These are phyloP conservation scores for Jatropha curcas DNA, from an alignment of 345 rosid genomes.

Conservation along the genomic window DNA sequence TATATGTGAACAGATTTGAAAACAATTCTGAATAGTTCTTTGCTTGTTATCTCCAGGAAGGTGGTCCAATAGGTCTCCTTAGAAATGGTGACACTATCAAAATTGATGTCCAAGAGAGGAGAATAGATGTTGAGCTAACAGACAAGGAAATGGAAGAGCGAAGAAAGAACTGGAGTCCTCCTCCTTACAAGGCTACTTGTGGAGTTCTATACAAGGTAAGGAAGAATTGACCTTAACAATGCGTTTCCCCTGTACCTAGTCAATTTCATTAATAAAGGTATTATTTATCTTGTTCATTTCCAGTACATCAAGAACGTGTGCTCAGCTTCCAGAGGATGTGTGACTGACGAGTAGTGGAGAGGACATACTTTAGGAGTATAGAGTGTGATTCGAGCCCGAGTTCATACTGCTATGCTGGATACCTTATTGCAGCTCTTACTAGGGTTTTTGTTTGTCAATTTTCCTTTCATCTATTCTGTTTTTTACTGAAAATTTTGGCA, in stretches of 20 bases:
- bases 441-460: neutral
- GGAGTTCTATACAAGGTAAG: conserved; percentile 84
- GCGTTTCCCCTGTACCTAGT: neutral
- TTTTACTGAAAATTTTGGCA: neutral
- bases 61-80: conserved; percentile 91
- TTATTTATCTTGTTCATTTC: conserved; percentile 15
- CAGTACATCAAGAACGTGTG: conserved; percentile 96
- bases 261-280: neutral
- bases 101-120: conserved; percentile 66
- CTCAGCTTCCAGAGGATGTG: conserved; percentile 85
- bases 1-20: neutral
- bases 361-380: neutral
- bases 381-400: neutral
- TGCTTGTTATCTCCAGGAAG: conserved; percentile 57
- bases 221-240: neutral
- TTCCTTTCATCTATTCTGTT: neutral
- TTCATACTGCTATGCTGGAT: neutral
- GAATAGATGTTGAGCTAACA: conserved; percentile 67
- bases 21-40: neutral
- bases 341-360: conserved; percentile 70
- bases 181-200: conserved; percentile 63
- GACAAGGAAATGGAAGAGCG: conserved; percentile 66
- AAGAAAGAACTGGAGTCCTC: conserved; percentile 71
- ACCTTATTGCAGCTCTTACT: neutral
- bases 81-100: conserved; percentile 73